phyloP scores from a whole-genome alignment of 106 monocot genomes.

The Vanilla planifolia region DNA sequence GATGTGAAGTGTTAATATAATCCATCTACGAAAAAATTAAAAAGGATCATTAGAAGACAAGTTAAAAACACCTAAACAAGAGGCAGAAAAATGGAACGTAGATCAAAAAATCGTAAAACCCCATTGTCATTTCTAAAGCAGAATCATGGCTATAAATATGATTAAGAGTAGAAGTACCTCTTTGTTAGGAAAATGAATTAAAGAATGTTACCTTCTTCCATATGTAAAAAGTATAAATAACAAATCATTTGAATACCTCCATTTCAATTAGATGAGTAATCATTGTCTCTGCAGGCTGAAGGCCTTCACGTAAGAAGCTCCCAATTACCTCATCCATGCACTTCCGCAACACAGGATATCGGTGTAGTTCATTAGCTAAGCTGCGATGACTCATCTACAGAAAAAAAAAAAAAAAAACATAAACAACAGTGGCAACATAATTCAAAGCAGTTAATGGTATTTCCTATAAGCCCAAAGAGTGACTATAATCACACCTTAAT shows the following conservation, averaged over 20 bases:
- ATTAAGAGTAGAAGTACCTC: no score
- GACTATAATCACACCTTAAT: constrained; percentile 51
- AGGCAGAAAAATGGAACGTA: neutral
- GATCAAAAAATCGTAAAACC: no score
- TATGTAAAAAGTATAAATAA: neutral
- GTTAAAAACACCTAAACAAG: neutral
- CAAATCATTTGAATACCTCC: constrained; percentile 57
- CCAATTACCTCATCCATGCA: constrained; percentile 95
- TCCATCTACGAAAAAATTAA: constrained; percentile 61
- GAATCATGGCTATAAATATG: no score
- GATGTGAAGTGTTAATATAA: constrained; percentile 98
- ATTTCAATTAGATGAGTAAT: constrained; percentile 92
- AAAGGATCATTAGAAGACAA: neutral
- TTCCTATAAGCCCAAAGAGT: neutral
- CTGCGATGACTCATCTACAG: constrained; percentile 90
- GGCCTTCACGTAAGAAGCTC: constrained; percentile 84
- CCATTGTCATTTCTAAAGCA: no score
- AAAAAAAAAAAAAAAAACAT: neutral
- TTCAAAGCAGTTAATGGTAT: neutral
- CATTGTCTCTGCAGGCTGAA: constrained; percentile 92
- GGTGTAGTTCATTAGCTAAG: constrained; percentile 73
- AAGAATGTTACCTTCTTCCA: neutral
- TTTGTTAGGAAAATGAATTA: neutral
- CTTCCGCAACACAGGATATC: constrained; percentile 82
- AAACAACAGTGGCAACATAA: no score